Evolutionary conservation across 768 basidiomycete genomes (phyloP), one percentile per base, ranked within the genome.

Genomic region (Suillus cothurnatus): DNA sequence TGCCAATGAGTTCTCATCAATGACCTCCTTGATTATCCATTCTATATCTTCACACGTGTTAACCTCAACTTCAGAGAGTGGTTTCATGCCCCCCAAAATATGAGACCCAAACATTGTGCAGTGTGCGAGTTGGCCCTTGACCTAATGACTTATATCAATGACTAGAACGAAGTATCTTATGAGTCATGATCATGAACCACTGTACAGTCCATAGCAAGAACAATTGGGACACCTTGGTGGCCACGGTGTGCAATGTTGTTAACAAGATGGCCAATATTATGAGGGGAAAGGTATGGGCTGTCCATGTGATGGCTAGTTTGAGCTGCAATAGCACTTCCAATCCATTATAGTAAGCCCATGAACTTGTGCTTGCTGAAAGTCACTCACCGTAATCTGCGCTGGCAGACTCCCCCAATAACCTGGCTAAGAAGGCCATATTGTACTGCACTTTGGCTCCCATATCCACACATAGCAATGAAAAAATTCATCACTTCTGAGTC

Each of bases 41-140:
- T 73, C 69, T 38, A 78, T 73, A 39, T 76, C 74, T 0, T 71
- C 70, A 0, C 49, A 53, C 41, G 70, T 56, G 3, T 74, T 70
- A 0, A 73, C 72, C 8, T 71, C 68, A 38, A 72, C 73, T 4
- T 73, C 64, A 0, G 65, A 28, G 0, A 76, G 66, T 15, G 70
- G 64, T 1, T 71, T 62, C 0, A 71, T 65, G 1, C 72, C 63
- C 0, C 76, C 74, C 14, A 77, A 61, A 9, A 77, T 66, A 57
- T 75, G 75, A 11, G 70, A 64, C 4, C 76, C 73, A 45, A 68
- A 71, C 26, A 72, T 66, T 28, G 63, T 73, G 4, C 74, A 77
- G 63, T 71, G 73, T 3, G 71, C 65, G 0, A 77, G 65, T 1
- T 71, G 55, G 7, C 76, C 75, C 61, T 78, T 76, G 5, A 76